These are phyloP conservation scores for Syzygium syzygioides DNA, from an alignment of 441 rosid species.

Conservation along the genomic window DNA sequence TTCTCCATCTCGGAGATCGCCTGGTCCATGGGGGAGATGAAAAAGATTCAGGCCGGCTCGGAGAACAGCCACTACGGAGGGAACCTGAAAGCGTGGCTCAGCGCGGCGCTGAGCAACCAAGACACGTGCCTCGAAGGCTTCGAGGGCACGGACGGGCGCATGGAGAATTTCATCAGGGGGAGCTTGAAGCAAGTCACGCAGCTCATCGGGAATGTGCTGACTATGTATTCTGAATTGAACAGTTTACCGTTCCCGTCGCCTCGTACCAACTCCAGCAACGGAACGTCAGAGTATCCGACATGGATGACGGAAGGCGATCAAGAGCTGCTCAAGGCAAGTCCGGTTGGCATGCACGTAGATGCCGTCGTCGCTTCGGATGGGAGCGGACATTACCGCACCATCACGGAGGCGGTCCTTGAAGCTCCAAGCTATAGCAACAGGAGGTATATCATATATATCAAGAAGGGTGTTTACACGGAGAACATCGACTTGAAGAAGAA, in stretches of 20 bases:
- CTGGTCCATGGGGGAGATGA: conserved; percentile 81
- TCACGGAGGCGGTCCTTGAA: conserved; percentile 43
- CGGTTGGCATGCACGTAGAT: conserved; percentile 35
- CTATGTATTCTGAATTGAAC: conserved; percentile 59
- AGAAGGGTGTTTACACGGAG: conserved; percentile 54
- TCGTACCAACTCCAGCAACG: conserved; percentile 5
- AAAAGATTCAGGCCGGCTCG: conserved; percentile 43
- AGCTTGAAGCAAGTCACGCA: conserved; percentile 78
- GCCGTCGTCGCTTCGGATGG: conserved; percentile 47
- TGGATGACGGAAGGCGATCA: conserved; percentile 68
- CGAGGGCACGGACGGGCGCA: conserved; percentile 65
- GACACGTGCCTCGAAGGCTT: conserved; percentile 94
- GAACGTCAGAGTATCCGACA: conserved; percentile 26
- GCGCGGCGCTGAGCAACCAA: conserved; percentile 90
- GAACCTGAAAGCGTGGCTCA: conserved; percentile 84
- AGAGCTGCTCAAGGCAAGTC: conserved; percentile 27
- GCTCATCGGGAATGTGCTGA: conserved; percentile 65
- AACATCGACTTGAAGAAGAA: conserved; percentile 61
- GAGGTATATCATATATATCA: conserved; percentile 50
- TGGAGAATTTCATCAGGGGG: conserved; percentile 51
- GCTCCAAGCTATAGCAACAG: conserved; percentile 48
- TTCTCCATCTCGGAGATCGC: conserved; percentile 83
- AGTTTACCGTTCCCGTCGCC: conserved; percentile 57
- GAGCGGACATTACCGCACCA: conserved; percentile 38
- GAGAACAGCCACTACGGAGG: conserved; percentile 35